Base-by-base conservation (phyloP, 78 protist species). In the Isochrysis galbana region DNA sequence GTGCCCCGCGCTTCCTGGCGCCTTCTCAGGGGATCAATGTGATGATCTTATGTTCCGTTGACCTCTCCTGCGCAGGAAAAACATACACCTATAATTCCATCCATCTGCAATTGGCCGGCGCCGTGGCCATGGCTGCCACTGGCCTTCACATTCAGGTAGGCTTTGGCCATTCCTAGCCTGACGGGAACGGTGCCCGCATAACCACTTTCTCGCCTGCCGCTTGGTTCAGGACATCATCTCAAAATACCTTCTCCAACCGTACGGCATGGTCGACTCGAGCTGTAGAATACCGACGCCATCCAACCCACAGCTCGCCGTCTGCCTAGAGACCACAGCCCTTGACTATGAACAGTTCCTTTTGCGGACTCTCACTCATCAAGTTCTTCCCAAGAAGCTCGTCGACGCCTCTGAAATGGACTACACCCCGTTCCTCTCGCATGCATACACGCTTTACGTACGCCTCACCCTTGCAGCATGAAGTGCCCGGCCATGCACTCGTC, bases 101-200 rank as follows among this genome's bases (percentile, higher is more conserved):
- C 26, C 72, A 61, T 19, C 72, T 61, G 32, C 72, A 61, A n/a
- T 10, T 61, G 25, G 87, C 87, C 45, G 87, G 39, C 45, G 87
- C 39, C 38, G 29, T 80, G 25, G 87, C 87, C 45, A 42, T 80
- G 32, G 87, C 87, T 7, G 87, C n/a, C n/a, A n/a, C n/a, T n/a
- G n/a, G n/a, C n/a, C n/a, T n/a, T n/a, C n/a, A n/a, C n/a, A n/a
- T n/a, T n/a, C n/a, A n/a, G n/a, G n/a, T n/a, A n/a, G n/a, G n/a
- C n/a, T n/a, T n/a, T n/a, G n/a, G n/a, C n/a, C n/a, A n/a, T n/a
- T n/a, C n/a, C n/a, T n/a, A n/a, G n/a, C n/a, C n/a, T 23, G 23
- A 51, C 29, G 29, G 61, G 61, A 51, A 51, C 29, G 61, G 61
- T 51, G 29, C 61, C 61, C 61, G 7, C 61, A 51, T 14, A 7